These are phyloP conservation scores for Aspergillus leporis DNA, from an alignment of 495 filamentous ascomycete genomes.

Conservation along the genomic window DNA sequence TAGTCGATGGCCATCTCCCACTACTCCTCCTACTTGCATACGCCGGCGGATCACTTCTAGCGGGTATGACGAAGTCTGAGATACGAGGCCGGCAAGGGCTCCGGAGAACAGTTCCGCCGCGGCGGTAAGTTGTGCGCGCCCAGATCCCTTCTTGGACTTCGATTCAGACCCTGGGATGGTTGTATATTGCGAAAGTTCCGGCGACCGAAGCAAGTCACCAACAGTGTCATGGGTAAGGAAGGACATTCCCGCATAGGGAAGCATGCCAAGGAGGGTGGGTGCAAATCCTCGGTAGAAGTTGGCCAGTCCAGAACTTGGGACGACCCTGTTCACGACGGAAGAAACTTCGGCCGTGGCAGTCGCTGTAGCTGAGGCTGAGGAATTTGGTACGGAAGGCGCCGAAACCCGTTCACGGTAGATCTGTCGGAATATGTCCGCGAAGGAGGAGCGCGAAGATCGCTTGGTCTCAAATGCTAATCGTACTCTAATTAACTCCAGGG, in stretches of 20 bases:
- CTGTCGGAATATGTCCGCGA: slow-evolving; percentile 70
- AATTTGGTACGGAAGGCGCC: slow-evolving; percentile 24
- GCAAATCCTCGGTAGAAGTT: slow-evolving; percentile 97
- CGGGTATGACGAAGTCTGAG: slow-evolving; percentile 90
- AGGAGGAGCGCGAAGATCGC: slow-evolving; percentile 59
- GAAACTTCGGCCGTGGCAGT: slow-evolving; percentile 38
- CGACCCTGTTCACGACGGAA: slow-evolving; percentile 39
- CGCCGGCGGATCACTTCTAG: slow-evolving; percentile 87
- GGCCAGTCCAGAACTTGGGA: slow-evolving; percentile 65
- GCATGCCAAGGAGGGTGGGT: slow-evolving; percentile 86
- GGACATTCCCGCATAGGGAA: slow-evolving; percentile 96
- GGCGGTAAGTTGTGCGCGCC: slow-evolving; percentile 55
- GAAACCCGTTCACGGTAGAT: slow-evolving; percentile 76
- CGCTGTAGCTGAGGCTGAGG: slow-evolving; percentile 23
- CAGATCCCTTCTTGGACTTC: slow-evolving; percentile 25
- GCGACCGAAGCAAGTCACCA: slow-evolving; percentile 75
- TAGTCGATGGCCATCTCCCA: slow-evolving; percentile 81
- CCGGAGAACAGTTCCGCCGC: slow-evolving; percentile 81
- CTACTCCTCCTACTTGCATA: slow-evolving; percentile 95
- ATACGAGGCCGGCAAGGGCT: slow-evolving; percentile 80
- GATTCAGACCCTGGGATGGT: slow-evolving; percentile 48
- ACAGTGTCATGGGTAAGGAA: slow-evolving; percentile 92
- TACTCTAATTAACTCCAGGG: slow-evolving; percentile 87
- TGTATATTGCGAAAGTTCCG: slow-evolving; percentile 65
- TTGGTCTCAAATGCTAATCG: slow-evolving; percentile 93